These are phyloP conservation scores for Cyberlindnera xylosilytica DNA, from an alignment of 805 yeast genomes.

Conservation along the genomic window DNA sequence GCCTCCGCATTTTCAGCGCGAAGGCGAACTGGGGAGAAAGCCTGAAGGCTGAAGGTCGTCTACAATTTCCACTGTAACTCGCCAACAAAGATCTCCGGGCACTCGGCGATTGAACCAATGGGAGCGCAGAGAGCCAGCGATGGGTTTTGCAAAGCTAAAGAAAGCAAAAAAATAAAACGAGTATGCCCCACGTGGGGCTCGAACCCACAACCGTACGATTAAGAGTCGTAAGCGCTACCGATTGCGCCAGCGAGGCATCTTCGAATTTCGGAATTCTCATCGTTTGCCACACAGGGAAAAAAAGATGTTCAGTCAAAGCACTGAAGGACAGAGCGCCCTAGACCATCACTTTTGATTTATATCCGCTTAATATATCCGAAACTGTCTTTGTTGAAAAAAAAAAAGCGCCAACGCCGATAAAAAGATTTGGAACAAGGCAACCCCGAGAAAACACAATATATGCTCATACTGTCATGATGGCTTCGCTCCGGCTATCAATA, in stretches of 20 bases:
- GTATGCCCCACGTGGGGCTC: slow-evolving; percentile 34
- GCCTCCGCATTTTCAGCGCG: not conserved
- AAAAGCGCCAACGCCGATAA: no score
- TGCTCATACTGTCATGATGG: no score
- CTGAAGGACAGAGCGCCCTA: no score
- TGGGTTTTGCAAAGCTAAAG: not conserved
- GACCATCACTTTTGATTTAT: no score
- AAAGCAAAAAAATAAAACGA: slow-evolving; percentile 4
- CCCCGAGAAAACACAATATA: no score
- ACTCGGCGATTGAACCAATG: not conserved
- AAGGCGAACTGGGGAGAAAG: not conserved
- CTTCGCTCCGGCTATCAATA: no score
- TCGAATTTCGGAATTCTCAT: not conserved
- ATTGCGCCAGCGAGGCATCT: slow-evolving; percentile 33
- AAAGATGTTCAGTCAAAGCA: not conserved
- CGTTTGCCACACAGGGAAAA: not conserved
- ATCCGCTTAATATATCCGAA: no score
- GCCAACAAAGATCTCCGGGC: no score
- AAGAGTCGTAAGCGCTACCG: slow-evolving; percentile 36
- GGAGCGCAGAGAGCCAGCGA: not conserved
- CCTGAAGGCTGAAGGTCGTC: no score
- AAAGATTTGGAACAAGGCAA: no score
- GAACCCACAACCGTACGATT: slow-evolving; percentile 35
- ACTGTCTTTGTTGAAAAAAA: no score
- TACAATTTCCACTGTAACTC: no score